These are phyloP conservation scores for Arthrocladium fulminans DNA, from an alignment of 2,329 filamentous ascomycete genomes.

Conservation along the genomic window DNA sequence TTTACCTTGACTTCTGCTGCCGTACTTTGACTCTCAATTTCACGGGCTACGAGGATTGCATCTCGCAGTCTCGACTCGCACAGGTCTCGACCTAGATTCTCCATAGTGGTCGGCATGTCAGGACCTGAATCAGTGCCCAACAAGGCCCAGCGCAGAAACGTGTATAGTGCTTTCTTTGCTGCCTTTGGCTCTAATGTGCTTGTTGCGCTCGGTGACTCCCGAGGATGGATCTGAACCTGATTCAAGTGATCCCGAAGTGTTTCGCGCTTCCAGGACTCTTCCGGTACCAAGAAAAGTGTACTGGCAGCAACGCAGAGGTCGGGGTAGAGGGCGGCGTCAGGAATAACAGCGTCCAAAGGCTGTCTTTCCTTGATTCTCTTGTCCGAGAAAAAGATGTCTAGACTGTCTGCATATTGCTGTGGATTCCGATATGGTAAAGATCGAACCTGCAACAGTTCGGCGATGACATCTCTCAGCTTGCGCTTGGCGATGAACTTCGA, in stretches of 20 bases:
- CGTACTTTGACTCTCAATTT: constrained; percentile 10
- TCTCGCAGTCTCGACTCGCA: constrained; percentile 38
- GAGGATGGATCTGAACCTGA: constrained; percentile 8
- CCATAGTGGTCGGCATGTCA: constrained; percentile 45
- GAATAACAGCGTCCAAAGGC: constrained; percentile 12
- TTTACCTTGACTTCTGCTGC: constrained; percentile 9
- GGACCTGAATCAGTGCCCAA: constrained; percentile 46
- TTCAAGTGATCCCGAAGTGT: constrained; percentile 33
- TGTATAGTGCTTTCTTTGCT: constrained; percentile 40
- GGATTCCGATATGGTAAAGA: constrained; percentile 44
- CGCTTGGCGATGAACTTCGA: constrained; percentile 21
- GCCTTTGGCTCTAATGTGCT: constrained; percentile 2
- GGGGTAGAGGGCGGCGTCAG: constrained; percentile 22
- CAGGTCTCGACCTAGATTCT: constrained; percentile 46
- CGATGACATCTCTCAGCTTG: constrained; percentile 40
- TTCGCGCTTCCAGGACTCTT: constrained; percentile 32
- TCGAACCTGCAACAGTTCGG: constrained; percentile 44
- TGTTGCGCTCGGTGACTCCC: constrained; percentile 1
- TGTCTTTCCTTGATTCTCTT: constrained; percentile 22
- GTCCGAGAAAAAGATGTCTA: constrained; percentile 49
- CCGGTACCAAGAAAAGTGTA: constrained; percentile 35
- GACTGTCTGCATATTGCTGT: constrained; percentile 46
- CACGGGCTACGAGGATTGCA: constrained; percentile 24
- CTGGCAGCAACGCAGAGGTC: constrained; percentile 37
- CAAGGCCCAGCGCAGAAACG: constrained; percentile 50